Conservation (phyloP, 1,284 basidiomycete species). For the Tilletia caries region DNA sequence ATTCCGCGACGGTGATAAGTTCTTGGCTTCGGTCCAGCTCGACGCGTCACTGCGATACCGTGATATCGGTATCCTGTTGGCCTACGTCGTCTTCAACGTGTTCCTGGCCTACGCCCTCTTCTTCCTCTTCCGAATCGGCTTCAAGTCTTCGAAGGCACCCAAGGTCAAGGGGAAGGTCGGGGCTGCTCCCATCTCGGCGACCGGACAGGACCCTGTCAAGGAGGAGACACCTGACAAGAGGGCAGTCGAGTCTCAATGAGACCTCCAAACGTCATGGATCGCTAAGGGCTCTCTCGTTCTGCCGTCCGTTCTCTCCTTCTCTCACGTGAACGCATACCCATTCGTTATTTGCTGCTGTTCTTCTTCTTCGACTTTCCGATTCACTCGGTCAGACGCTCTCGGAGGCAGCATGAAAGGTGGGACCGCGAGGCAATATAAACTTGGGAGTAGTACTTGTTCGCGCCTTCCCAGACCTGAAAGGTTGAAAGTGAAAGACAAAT, state of each 20-base stretch:
- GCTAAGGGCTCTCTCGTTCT: too few species aligned
- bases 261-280: too few species aligned
- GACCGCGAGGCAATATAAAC: background rate
- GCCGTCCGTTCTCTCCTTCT: too few species aligned
- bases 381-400: background rate
- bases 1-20: constrained; percentile 62
- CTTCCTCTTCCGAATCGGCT: constrained; percentile 23
- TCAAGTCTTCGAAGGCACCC: constrained; percentile 13
- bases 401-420: background rate
- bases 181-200: constrained; percentile 2
- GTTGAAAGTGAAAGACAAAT: background rate
- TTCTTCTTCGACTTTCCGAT: too few species aligned
- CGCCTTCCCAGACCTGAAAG: background rate
- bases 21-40: constrained; percentile 50
- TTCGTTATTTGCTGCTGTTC: too few species aligned
- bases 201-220: background rate
- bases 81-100: constrained; percentile 65
- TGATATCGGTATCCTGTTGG: constrained; percentile 60
- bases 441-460: background rate
- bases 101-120: constrained; percentile 34
- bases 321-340: too few species aligned
- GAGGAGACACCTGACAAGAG: constrained; percentile 1
- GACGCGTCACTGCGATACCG: constrained; percentile 28
- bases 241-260: constrained; percentile 15
- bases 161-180: background rate